A percentile compares a stretch with the other conserved stretches of the same genome.
Evolutionary conservation across 2,329 filamentous ascomycete genomes (phyloP).

Genomic region (Claviceps sorghi): DNA sequence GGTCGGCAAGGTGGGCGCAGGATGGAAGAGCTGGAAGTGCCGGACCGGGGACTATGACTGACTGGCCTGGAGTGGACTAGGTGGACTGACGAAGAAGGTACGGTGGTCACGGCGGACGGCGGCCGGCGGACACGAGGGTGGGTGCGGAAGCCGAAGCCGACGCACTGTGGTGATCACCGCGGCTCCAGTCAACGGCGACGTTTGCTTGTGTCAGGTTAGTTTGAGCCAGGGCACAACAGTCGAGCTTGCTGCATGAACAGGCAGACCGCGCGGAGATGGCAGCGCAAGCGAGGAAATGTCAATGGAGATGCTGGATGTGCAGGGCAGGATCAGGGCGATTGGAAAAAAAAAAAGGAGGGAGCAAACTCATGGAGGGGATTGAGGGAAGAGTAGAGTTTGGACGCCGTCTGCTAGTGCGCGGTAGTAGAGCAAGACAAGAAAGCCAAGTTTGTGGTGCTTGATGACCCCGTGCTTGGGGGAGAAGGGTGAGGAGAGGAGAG

Average conservation of each 20-base stretch:
- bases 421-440: neutral
- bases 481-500: neutral
- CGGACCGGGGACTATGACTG: conserved; percentile 2
- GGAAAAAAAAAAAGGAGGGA: neutral
- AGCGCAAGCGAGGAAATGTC: neutral
- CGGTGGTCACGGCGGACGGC: neutral
- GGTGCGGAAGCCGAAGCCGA: conserved; percentile 2
- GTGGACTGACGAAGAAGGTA: neutral
- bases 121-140: conserved; percentile 1
- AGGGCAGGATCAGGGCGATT: neutral
- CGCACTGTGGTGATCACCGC: conserved; percentile 2
- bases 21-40: conserved; percentile 4
- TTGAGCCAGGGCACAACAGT: neutral
- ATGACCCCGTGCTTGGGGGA: neutral
- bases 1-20: conserved; percentile 8
- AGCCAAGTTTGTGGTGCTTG: neutral
- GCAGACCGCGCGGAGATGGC: neutral
- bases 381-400: neutral
- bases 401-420: neutral
- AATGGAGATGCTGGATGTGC: neutral
- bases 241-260: conserved; percentile 1
- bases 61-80: neutral
- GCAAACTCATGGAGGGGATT: neutral
- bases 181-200: conserved; percentile 1
- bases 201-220: neutral